phyloP scores from a whole-genome alignment of 208 protist genomes.

The Histomonas meleagridis region DNA sequence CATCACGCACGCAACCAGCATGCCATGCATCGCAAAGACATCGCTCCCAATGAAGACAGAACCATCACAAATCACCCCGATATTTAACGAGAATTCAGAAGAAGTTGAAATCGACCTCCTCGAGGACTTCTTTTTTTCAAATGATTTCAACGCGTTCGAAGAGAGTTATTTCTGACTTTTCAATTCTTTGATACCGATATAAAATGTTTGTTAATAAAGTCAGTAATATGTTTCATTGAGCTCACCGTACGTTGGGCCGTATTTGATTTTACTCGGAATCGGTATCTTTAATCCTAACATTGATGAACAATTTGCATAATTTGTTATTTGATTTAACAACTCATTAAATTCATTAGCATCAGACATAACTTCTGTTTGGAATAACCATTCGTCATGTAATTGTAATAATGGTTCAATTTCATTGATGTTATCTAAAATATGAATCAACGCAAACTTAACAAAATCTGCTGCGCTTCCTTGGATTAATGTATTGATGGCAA shows the following conservation, averaged over 20 bases:
- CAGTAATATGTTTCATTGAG: no score
- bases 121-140: no score
- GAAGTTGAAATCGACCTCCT: no score
- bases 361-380: neutral
- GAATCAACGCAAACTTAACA: neutral
- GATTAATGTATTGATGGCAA: neutral
- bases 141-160: no score
- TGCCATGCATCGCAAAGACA: no score
- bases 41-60: no score
- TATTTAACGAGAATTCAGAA: no score
- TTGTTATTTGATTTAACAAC: neutral
- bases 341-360: neutral
- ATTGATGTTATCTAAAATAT: neutral
- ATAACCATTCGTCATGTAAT: neutral
- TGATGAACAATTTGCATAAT: neutral
- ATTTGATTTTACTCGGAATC: neutral
- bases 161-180: no score
- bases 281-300: neutral
- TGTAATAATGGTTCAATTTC: neutral
- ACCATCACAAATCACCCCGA: no score
- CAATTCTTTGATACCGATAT: no score
- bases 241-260: neutral
- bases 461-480: constrained; percentile 35
- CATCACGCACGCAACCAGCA: no score
- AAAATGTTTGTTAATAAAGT: no score